Evolutionary conservation across 1,284 basidiomycete genomes (phyloP), one percentile per base, ranked within the genome.

Genomic region (Heliocybe sulcata): DNA sequence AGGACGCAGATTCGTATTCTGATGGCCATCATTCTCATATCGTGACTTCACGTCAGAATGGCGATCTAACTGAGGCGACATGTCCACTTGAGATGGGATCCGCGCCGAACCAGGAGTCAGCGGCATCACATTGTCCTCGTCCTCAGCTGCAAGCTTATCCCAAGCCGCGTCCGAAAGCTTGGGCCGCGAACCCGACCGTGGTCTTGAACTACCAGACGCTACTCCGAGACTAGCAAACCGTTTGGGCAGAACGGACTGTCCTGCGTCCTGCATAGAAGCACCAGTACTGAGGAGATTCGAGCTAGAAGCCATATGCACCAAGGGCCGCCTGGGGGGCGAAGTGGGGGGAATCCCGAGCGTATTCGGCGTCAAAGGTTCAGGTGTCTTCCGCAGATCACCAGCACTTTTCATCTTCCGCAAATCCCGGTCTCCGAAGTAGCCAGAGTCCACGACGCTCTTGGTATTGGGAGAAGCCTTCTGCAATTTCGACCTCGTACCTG

Each of bases 361-460:
- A 42, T 65, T 55, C 35, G 48, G 54, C 35, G 54, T 51, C 12
- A 56, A 49, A 35, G 63, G 45, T 14, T 57, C 58, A 9, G 61
- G 64, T 10, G 56, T 55, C 56, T 80, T 75, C 52, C 84, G 80
- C 35, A 93, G 72, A 63, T 91, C 87, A 26, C 90, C 90, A 11
- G 91, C 90, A 64, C 89, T 92, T 68, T 91, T 90, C 91, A 94
- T 93, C 66, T 83, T 85, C 55, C 88, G 81, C 45, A 91, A 64
- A 63, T 90, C 86, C 53, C 72, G 79, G 57, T 83, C 80, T n/a
- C 71, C 69, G 56, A 69, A 69, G 52, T 73, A 69, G 49, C 69
- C 69, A 12, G 72, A 67, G 52, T 75, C 67, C 51, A 77, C 72
- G 31, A 70, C 68, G 12, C 20, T 3, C 27, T 29, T 19, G n/a